These are phyloP conservation scores for Mycena rosella DNA, from an alignment of 768 basidiomycete genomes.

Conservation along the genomic window DNA sequence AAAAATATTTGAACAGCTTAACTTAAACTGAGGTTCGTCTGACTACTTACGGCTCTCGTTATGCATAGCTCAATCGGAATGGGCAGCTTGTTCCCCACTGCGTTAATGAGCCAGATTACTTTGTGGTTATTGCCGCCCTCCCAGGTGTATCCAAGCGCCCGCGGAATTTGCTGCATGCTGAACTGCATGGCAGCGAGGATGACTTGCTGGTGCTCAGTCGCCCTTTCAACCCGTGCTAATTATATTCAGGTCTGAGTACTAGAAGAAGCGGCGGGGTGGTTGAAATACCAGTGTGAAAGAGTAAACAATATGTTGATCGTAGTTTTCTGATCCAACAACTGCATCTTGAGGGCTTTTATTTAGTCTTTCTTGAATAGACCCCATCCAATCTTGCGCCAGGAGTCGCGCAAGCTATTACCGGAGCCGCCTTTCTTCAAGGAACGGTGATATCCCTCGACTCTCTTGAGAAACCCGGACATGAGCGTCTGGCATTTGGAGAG, in stretches of 20 bases:
- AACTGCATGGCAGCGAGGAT: neutral
- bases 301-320: constrained; percentile 4
- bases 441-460: neutral
- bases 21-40: neutral
- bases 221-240: neutral
- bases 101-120: constrained; percentile 16
- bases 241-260: neutral
- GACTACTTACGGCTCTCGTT: constrained; percentile 6
- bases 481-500: neutral
- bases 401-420: constrained; percentile 5
- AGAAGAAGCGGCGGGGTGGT: neutral
- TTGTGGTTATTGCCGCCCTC: constrained; percentile 15
- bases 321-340: constrained; percentile 8
- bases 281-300: constrained; percentile 7
- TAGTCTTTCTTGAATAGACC: constrained; percentile 12
- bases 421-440: constrained; percentile 15
- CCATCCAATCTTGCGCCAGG: constrained; percentile 21
- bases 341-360: neutral
- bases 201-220: neutral
- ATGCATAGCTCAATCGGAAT: constrained; percentile 10
- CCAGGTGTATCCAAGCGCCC: neutral
- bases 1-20: neutral
- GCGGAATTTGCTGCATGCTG: constrained; percentile 7
- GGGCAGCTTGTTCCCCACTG: constrained; percentile 12
- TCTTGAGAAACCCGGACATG: constrained; percentile 6